Evolutionary conservation across 2,329 filamentous ascomycete genomes (phyloP), one percentile per base, ranked within the genome.

Genomic region (Paracoccidioides brasiliensis): DNA sequence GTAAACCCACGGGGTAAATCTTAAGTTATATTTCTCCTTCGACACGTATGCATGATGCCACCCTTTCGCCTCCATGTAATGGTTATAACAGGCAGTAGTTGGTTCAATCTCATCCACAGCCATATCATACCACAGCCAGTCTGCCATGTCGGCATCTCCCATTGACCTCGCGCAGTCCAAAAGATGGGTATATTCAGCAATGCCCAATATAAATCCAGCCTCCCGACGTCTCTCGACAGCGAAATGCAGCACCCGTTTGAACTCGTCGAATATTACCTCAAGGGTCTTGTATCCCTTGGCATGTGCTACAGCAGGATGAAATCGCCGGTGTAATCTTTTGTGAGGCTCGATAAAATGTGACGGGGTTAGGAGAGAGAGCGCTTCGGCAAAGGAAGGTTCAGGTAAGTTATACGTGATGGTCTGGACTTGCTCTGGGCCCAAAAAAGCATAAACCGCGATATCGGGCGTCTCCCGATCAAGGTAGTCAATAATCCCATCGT

Each of bases 331-430:
- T 15, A 81, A 68, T 28, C 68, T 63, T 4, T 78, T 70, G 61
- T 75, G 72, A 1, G 71, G 70, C 30, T 70, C 67, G 43, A 80
- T 61, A 57, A 79, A 76, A 59, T 77, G 67, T 30, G 68, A 63
- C 0, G 85, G 84, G 56, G 86, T 81, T 7, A 90, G 68, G 4
- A 76, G 74, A 38, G 77, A 76, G 35, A 90, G 66, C 8, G 86
- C 77, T 59, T 85, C 81, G 1, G 81, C 80, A 63, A 89, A 83
- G 0, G 77, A 77, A 1, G 76, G 72, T 1, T 74, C 67, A 0
- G 83, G 75, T 28, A 89, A 65, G 22, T 43, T 50, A 32, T 71
- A 57, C 8, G 48, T 42, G 14, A 37, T 22, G 41, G 45, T 28
- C 33, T 52, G 48, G 41, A 44, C 45, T 40, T 55, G 32, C 15